Evolutionary conservation across 306 rosid species (phyloP).

Genomic region (Rubus parviflorus): DNA sequence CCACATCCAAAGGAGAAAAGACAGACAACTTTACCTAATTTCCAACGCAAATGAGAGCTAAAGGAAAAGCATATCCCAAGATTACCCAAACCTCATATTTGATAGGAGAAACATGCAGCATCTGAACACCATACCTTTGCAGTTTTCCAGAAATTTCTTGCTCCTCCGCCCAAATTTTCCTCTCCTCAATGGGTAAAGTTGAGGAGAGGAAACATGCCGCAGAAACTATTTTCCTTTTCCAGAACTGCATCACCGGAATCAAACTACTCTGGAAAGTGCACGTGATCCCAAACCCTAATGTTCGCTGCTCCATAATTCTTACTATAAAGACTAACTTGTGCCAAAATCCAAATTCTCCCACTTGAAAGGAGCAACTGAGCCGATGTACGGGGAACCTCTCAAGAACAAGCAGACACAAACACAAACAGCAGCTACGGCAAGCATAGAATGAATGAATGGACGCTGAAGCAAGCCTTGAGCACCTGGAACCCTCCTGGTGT

Average conservation of each 20-base stretch:
- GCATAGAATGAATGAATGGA: conserved; percentile 74
- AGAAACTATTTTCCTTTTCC: background rate
- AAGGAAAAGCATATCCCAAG: conserved; percentile 23
- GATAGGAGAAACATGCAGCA: conserved; percentile 7
- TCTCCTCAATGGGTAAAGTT: background rate
- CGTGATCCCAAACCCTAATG: conserved; percentile 11
- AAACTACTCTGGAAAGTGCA: background rate
- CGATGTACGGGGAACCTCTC: conserved; percentile 69
- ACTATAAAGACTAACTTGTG: conserved; percentile 45
- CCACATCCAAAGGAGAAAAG: conserved; percentile 12
- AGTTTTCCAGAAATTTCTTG: background rate
- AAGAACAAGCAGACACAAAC: conserved; percentile 87
- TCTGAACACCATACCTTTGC: conserved; percentile 2
- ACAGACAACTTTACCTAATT: conserved; percentile 15
- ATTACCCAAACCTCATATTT: conserved; percentile 16
- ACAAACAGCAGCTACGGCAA: conserved; percentile 88
- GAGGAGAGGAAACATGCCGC: background rate
- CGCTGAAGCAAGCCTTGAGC: conserved; percentile 67
- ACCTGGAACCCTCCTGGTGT: conserved; percentile 51
- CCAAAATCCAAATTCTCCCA: conserved; percentile 81
- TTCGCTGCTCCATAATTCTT: conserved; percentile 22
- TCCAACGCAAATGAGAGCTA: conserved; percentile 8
- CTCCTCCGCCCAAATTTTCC: background rate
- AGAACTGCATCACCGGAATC: background rate
- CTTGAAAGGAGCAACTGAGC: conserved; percentile 72